Evolutionary conservation across 75 land plant species (phyloP), one percentile per base, ranked within the genome.

Genomic region (Isoetes taiwanensis): DNA sequence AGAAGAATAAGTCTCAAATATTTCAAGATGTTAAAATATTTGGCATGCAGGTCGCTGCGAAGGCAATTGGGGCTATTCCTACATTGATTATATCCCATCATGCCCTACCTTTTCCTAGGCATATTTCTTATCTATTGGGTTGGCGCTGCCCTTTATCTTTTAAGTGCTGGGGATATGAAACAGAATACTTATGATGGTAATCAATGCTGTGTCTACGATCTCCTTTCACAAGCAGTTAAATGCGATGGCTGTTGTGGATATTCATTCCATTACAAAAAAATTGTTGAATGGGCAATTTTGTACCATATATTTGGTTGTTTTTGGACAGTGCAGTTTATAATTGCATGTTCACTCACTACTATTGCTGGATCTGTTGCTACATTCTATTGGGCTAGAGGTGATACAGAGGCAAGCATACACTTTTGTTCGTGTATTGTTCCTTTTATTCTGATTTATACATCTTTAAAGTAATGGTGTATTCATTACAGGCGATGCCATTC

Each of bases 21-120:
- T n/a, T n/a, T n/a, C n/a, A n/a, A n/a, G n/a, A n/a, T n/a, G n/a
- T n/a, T n/a, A n/a, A n/a, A n/a, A n/a, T n/a, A n/a, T n/a, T n/a
- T n/a, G n/a, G n/a, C n/a, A n/a, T n/a, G n/a, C 78, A 90, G 97
- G 97, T 90, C 16, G 86, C 97, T 48, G 84, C 97, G 26, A 86
- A 86, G 52, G 84, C 90, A 20, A 86, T 90, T 54, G 97, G 93
- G 54, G 97, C 82, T 64, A 83, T 90, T 58, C 90, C 76, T 28
- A 74, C 80, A 11, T 75, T 90, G 2, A 83, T 90, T 28, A 64
- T 90, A 8, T 86, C 83, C 57, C 97, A 40, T 90, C 24, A 53
- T 86, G 11, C 97, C 97, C 11, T 86, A 76, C 41, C 26, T 50
- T 10, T 43, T 83, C 20, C 81, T 83, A 43, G 76, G 71, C 21